Base-by-base conservation (phyloP, 2,329 filamentous ascomycete species). In the Phialemoniopsis sp. region DNA sequence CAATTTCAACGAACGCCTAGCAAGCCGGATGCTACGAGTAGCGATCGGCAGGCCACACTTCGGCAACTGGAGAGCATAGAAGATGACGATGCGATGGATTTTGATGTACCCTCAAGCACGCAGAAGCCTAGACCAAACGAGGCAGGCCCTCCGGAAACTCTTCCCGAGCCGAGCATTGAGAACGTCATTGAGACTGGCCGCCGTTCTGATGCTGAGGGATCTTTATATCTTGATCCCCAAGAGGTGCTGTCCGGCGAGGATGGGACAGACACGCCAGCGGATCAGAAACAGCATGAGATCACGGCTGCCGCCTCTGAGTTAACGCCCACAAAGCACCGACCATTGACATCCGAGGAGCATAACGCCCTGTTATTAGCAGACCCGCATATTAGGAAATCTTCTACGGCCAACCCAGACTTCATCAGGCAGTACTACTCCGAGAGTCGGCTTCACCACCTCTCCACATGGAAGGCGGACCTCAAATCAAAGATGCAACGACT, bases 351-450 rank as follows among this genome's bases (percentile, higher is more conserved):
- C 0, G 91, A 98, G 61, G 87, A 96, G 56, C 89, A 97, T 60
- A 98, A 97, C 55, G 86, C 87, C 9, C 70, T 85, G 43, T 72
- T 97, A 2, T 72, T 98, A 4, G 79, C 85, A 3, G 89, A 97
- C 53, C 89, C 93, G 3, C 82, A 82, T 28, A 80, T 95, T 51
- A 80, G 88, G 43, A 93, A 94, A 54, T 89, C 89, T 0, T 95
- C 90, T 2, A 89, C 89, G 2, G 87, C 89, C 8, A 94, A 98
- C 49, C 93, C 94, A 0, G 83, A 93, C 29, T 98, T 98, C 45
- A 70, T 98, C 2, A 86, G 91, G 47, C 90, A 97, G 45, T 98
- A 88, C 56, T 98, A 97, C 56, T 86, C 89, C 5, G 90, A 97
- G 63, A 97, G 91, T 45, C 84, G 93, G 17, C 72, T 98, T 15